Conservation (phyloP, 2,329 filamentous ascomycete species). For the Domatiomyces globalis region DNA sequence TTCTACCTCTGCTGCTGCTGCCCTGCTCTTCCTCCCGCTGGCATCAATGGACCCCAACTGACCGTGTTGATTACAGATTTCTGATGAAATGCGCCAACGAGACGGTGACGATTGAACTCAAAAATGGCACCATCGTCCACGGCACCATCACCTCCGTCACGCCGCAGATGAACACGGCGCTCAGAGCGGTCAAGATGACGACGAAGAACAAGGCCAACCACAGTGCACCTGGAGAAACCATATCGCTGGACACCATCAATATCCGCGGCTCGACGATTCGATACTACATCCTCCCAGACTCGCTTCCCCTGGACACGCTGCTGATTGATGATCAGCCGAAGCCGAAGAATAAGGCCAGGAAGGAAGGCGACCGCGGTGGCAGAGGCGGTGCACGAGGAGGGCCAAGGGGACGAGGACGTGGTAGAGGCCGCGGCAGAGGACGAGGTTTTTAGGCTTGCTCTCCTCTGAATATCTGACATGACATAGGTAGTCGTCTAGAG, state of each 20-base stretch:
- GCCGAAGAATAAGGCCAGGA: constrained; percentile 98
- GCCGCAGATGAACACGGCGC: constrained; percentile 95
- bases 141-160: constrained; percentile 95
- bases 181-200: constrained; percentile 95
- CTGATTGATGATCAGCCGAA: constrained; percentile 94
- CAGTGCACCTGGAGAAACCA: constrained; percentile 42
- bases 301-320: constrained; percentile 83
- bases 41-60: neutral
- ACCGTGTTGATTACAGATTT: constrained; percentile 50
- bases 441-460: constrained; percentile 24
- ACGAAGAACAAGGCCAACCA: constrained; percentile 50
- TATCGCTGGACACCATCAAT: constrained; percentile 88
- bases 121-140: constrained; percentile 95
- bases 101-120: constrained; percentile 94
- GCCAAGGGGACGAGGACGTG: constrained; percentile 37
- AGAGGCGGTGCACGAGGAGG: constrained; percentile 33
- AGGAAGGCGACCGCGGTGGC: constrained; percentile 52
- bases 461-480: too few relatives aligned
- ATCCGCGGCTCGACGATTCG: constrained; percentile 91
- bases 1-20: neutral
- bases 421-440: constrained; percentile 39
- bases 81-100: constrained; percentile 99
- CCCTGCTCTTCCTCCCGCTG: neutral
- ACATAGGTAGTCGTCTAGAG: too few relatives aligned
- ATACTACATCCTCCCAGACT: constrained; percentile 93